Base-by-base conservation (phyloP, 2,329 filamentous ascomycete genomes). In the Aureobasidium vineae region DNA sequence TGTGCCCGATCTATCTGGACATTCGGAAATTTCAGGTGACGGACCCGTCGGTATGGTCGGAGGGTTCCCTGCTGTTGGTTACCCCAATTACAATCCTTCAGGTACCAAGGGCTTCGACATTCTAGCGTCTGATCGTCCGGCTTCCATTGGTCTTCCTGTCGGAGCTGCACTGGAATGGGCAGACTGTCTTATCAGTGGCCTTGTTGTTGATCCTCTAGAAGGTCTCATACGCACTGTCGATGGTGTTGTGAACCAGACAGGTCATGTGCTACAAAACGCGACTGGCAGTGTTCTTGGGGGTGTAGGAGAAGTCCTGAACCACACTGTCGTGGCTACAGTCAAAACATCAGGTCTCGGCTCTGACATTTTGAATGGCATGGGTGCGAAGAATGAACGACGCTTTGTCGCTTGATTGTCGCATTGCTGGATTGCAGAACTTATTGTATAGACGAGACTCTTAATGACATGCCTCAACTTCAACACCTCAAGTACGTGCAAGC, bases 81-180 rank as follows among this genome's bases (percentile, higher is more conserved):
- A 69, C 50, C 68, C 68, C 5, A 66, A 69, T 26, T 69, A 67
- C 52, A 69, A 69, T 43, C 59, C 53, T 5, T 41, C 41, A 21
- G 23, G 26, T 7, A 63, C 63, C 13, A 65, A 57, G n/a, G 54
- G 65, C 15, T 69, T 64, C 21, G 43, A 60, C 21, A 52, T 63
- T 7, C 33, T 28, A 3, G 50, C 54, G 19, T n/a, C 38, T 15
- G 43, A 67, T 26, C 47, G 68, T 28, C 68, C 68, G 11, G 68
- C 68, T 36, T 65, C 59, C 3, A 59, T 69, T 3, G 68, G 68
- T 28, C 43, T 65, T 33, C 68, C 68, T 6, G 41, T 50, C 7
- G 66, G 65, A 7, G 65, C 49, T 19, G 68, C 68, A 21, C 40
- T 69, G 26, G 33, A 59, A 8, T 69, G 68, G 68, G 65, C 59